phyloP scores from a whole-genome alignment of 2,329 filamentous ascomycete genomes.

The Sordariomycetes sp. region DNA sequence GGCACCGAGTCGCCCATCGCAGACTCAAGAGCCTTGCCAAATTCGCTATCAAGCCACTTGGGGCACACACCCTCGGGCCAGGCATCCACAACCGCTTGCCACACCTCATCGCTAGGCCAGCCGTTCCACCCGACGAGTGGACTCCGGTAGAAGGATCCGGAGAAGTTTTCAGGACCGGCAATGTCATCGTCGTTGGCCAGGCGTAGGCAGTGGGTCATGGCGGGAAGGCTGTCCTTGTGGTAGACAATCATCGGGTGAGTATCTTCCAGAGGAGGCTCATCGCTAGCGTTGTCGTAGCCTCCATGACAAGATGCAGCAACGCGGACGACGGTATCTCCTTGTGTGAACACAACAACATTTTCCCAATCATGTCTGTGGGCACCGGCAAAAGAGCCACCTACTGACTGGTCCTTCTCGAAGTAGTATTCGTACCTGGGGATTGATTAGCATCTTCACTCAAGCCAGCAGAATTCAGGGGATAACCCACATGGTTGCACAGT shows the following conservation, averaged over 20 bases:
- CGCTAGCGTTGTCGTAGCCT: slow-evolving; percentile 11
- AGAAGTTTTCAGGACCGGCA: slow-evolving; percentile 15
- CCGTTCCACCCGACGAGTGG: slow-evolving; percentile 17
- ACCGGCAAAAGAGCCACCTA: slow-evolving; percentile 15
- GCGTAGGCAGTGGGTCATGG: slow-evolving; percentile 18
- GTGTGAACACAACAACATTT: slow-evolving; percentile 23
- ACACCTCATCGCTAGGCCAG: slow-evolving; percentile 14
- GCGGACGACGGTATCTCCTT: slow-evolving; percentile 11
- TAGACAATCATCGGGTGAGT: slow-evolving; percentile 14
- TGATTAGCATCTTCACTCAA: neutral
- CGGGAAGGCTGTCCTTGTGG: slow-evolving; percentile 20
- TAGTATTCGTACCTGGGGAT: slow-evolving; percentile 21
- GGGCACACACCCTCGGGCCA: slow-evolving; percentile 17
- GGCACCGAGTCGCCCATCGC: slow-evolving; percentile 15
- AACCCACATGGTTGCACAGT: slow-evolving; percentile 18
- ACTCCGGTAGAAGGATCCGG: slow-evolving; percentile 12
- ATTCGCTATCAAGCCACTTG: slow-evolving; percentile 18
- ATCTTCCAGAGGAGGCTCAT: slow-evolving; percentile 11
- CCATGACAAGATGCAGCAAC: slow-evolving; percentile 18
- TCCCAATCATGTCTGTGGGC: slow-evolving; percentile 34
- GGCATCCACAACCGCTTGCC: slow-evolving; percentile 13
- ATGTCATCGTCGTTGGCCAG: slow-evolving; percentile 16
- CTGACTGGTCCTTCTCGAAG: slow-evolving; percentile 33
- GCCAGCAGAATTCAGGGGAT: neutral
- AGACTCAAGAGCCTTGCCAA: slow-evolving; percentile 10